These are phyloP conservation scores for Xylariales sp. DNA, from an alignment of 2,329 filamentous ascomycete genomes.

Conservation along the genomic window DNA sequence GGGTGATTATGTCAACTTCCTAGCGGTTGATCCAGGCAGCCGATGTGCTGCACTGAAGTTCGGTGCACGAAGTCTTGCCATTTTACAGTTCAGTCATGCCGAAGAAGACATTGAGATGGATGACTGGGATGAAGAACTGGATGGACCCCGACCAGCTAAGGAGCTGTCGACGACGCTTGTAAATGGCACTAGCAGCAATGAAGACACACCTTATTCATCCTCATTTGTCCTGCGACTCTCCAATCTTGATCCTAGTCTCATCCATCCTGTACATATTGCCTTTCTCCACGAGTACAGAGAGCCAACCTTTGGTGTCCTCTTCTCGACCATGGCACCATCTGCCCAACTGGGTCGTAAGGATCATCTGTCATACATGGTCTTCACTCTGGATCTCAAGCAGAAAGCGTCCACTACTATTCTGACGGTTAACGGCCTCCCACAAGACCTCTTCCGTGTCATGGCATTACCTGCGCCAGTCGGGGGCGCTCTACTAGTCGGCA, in stretches of 20 bases:
- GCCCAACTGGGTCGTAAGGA: constrained; percentile 78
- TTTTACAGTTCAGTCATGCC: constrained; percentile 82
- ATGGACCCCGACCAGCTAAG: constrained; percentile 59
- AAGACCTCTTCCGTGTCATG: constrained; percentile 78
- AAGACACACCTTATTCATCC: constrained; percentile 73
- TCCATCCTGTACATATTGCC: constrained; percentile 84
- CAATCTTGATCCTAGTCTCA: constrained; percentile 78
- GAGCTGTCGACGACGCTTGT: constrained; percentile 34
- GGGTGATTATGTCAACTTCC: constrained; percentile 70
- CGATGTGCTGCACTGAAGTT: constrained; percentile 94
- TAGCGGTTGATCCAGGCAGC: constrained; percentile 86
- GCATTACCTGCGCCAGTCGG: constrained; percentile 82
- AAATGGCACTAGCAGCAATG: constrained; percentile 42
- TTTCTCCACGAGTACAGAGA: constrained; percentile 97
- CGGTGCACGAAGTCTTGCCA: constrained; percentile 80
- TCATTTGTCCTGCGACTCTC: constrained; percentile 93
- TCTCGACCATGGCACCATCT: constrained; percentile 70
- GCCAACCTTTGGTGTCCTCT: constrained; percentile 92
- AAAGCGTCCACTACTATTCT: constrained; percentile 89
- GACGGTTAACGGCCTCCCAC: constrained; percentile 78
- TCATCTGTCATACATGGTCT: constrained; percentile 84
- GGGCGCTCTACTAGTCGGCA: constrained; percentile 79
- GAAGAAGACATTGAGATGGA: constrained; percentile 85
- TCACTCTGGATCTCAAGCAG: constrained; percentile 90
- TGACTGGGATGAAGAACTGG: constrained; percentile 80